Conservation (phyloP, 441 rosid species). For the Aleurites moluccanus region DNA sequence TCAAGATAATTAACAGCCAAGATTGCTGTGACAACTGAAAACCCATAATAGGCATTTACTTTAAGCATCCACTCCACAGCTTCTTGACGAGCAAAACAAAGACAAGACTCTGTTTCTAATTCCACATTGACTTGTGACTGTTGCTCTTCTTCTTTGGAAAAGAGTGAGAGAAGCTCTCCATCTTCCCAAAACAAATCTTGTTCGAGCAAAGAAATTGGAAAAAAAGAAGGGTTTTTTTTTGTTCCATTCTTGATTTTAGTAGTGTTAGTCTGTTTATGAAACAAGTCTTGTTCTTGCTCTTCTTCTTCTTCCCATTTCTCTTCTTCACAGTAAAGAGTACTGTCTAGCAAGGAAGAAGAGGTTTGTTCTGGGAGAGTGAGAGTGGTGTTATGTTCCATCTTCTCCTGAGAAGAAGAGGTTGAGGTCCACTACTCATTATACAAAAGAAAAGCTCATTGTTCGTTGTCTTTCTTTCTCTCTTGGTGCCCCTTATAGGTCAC, state of each 20-base stretch:
- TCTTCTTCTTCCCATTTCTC: conserved; percentile 66
- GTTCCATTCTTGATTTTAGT: conserved; percentile 9
- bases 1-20: conserved; percentile 78
- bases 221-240: conserved; percentile 17
- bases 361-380: conserved; percentile 22
- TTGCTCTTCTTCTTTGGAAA: conserved; percentile 57
- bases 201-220: conserved; percentile 40
- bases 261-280: too few relatives aligned
- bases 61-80: conserved; percentile 65
- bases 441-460: conserved; percentile 26
- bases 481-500: neutral
- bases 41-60: conserved; percentile 59
- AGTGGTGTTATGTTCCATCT: conserved; percentile 45
- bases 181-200: conserved; percentile 82
- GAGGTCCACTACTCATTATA: conserved; percentile 31
- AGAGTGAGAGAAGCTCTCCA: conserved; percentile 64
- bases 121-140: conserved; percentile 13
- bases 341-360: conserved; percentile 51
- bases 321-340: conserved; percentile 75
- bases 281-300: neutral
- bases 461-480: conserved; percentile 13
- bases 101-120: conserved; percentile 20
- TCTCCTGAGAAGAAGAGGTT: conserved; percentile 45
- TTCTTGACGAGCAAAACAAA: conserved; percentile 36
- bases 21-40: conserved; percentile 62